Base-by-base conservation (phyloP, 2,329 filamentous ascomycete species). In the Xylaria sp. region DNA sequence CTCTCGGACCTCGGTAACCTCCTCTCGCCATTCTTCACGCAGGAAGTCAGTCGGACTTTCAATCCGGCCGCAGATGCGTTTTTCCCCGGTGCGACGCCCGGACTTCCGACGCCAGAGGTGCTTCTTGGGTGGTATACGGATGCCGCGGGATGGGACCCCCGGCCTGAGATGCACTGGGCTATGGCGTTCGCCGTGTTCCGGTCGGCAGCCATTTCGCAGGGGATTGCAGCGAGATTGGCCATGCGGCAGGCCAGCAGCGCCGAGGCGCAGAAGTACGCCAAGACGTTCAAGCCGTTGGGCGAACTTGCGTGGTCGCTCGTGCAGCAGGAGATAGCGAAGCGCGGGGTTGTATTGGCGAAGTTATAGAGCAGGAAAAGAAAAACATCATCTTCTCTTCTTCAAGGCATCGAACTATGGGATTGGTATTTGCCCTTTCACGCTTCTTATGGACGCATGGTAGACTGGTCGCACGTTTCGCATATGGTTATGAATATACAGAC, bases 1-100 rank as follows among this genome's bases (percentile, higher is more conserved):
- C 83, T 97, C 19, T 93, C 90, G 4, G 94, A 99, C 72, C 79
- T 97, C 47, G 87, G 87, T 73, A 97, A 97, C 75, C 79, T 97
- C 16, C 62, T 66, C 37, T 57, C 54, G 56, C 62, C 64, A 0
- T 64, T 54, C 52, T 66, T 55, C 44, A 64, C 62, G 16, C 59
- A 66, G 52, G 62, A 65, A 63, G 61, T 59, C 59, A 68, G 13
- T 63, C 63, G 39, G 46, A 64, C 48, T 18, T 58, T 57, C 44
- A 70, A 52, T n/a, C 52, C 23, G 11, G 48, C 16, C 10, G 44
- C 16, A 16, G 51, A 53, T 6, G 55, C 62, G 69, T 49, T 69
- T 69, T 35, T 60, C 13, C 66, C 64, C 13, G 66, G 70, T 63
- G 58, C 65, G 30, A 66, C 64, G 9, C 83, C 85, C 0, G 92